phyloP scores from a whole-genome alignment of 352 stramenopile genomes.

The Phytophthora citrophthora region DNA sequence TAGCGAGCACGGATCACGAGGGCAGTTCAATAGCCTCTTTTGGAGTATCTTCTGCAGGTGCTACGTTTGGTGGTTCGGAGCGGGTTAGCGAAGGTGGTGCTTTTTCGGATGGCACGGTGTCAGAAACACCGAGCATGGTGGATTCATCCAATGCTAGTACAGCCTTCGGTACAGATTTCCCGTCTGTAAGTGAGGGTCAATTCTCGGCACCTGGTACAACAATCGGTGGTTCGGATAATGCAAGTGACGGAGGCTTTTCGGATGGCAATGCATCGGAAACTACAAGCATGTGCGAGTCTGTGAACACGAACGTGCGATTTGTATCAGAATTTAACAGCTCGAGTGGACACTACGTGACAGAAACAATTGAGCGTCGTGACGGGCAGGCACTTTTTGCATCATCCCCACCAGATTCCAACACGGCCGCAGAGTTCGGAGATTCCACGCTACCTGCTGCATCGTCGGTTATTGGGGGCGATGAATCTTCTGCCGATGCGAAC shows the following conservation, averaged over 20 bases:
- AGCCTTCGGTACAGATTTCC: slow-evolving; percentile 76
- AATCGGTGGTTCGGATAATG: slow-evolving; percentile 66
- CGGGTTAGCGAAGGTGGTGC: slow-evolving; percentile 63
- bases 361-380: slow-evolving; percentile 26
- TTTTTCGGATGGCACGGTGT: slow-evolving; percentile 72
- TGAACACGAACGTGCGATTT: slow-evolving; percentile 42
- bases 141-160: slow-evolving; percentile 80
- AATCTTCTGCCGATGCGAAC: slow-evolving; percentile 38
- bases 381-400: slow-evolving; percentile 32
- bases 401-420: slow-evolving; percentile 33
- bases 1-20: slow-evolving; percentile 46
- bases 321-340: slow-evolving; percentile 44
- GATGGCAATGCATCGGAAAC: slow-evolving; percentile 66
- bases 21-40: slow-evolving; percentile 70
- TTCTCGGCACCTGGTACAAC: slow-evolving; percentile 67
- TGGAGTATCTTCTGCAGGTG: slow-evolving; percentile 76
- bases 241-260: slow-evolving; percentile 62
- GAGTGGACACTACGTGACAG: slow-evolving; percentile 46
- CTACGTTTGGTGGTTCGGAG: slow-evolving; percentile 80
- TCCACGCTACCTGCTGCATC: slow-evolving; percentile 13
- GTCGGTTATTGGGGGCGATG: slow-evolving; percentile 33
- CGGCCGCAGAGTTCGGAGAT: slow-evolving; percentile 20
- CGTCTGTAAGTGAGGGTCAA: slow-evolving; percentile 76
- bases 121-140: slow-evolving; percentile 75
- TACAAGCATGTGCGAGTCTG: slow-evolving; percentile 57